These are phyloP conservation scores for Margaritispora aquatica DNA, from an alignment of 495 filamentous ascomycete species.

Conservation along the genomic window DNA sequence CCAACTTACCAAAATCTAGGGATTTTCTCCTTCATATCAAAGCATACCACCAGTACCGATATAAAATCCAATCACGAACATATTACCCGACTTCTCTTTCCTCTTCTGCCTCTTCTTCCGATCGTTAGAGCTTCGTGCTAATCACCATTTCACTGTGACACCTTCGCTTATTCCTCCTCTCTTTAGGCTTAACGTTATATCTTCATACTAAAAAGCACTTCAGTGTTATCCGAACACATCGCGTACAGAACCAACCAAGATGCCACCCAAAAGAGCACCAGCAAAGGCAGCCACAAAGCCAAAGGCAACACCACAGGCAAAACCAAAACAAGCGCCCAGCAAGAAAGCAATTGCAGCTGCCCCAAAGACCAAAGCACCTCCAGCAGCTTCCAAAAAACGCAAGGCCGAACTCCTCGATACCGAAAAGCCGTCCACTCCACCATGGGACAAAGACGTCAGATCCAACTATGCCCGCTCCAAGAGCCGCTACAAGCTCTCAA, in stretches of 20 bases:
- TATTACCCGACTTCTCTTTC: no score
- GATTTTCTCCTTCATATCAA: no score
- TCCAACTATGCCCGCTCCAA: background rate
- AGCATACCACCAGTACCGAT: no score
- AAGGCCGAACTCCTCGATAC: no score
- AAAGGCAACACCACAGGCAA: background rate
- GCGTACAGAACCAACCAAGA: background rate
- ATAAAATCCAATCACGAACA: no score
- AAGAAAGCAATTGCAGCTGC: background rate
- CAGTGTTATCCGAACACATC: background rate
- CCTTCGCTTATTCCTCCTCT: no score
- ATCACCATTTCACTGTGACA: background rate
- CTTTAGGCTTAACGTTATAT: no score
- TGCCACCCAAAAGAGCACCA: constrained; percentile 2
- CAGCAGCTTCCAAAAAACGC: background rate
- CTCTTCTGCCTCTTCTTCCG: no score
- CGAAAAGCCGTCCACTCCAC: background rate
- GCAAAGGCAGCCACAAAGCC: background rate
- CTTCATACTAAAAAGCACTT: background rate
- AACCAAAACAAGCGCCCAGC: background rate
- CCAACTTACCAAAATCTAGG: no score
- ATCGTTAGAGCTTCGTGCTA: background rate
- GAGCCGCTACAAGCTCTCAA: constrained; percentile 1
- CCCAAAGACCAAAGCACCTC: background rate
- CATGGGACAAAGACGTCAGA: constrained; percentile 1